A percentile compares a stretch with the other conserved stretches of the same genome.
Conservation (phyloP, 257 asterid species). For the Orobanche coerulescens region DNA sequence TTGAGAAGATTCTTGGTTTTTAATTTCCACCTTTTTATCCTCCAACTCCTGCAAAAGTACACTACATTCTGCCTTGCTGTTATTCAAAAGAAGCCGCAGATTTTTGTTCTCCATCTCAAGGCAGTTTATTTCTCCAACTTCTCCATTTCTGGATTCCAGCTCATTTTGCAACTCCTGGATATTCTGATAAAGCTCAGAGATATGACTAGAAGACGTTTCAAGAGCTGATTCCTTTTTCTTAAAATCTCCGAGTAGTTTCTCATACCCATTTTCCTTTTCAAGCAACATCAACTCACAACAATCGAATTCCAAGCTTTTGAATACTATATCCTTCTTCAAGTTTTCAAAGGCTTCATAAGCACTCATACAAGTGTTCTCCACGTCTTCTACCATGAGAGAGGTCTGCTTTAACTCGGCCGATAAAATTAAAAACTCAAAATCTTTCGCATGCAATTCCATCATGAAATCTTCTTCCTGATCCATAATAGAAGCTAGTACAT, state of each 20-base stretch:
- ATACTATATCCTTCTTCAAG: conserved; percentile 42
- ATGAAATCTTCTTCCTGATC: conserved; percentile 58
- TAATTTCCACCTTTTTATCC: conserved; percentile 28
- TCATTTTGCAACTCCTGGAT: conserved; percentile 41
- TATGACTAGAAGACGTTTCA: conserved; percentile 38
- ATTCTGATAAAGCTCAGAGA: conserved; percentile 45
- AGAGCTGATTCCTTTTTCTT: conserved; percentile 53
- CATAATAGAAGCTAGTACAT: conserved; percentile 39
- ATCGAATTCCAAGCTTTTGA: conserved; percentile 52
- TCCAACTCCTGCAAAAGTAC: conserved; percentile 48
- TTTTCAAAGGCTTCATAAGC: conserved; percentile 39
- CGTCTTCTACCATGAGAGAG: conserved; percentile 32
- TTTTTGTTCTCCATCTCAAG: conserved; percentile 48
- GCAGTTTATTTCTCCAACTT: conserved; percentile 35
- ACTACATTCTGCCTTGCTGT: conserved; percentile 32
- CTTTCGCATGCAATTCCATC: conserved; percentile 47
- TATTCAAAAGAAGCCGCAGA: conserved; percentile 35
- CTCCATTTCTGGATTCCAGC: conserved; percentile 44
- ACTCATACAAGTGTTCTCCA: conserved; percentile 29
- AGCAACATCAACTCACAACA: conserved; percentile 40
- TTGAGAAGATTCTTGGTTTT: conserved; percentile 30
- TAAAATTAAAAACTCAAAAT: conserved; percentile 47
- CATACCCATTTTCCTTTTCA: conserved; percentile 46
- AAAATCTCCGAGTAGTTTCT: conserved; percentile 39
- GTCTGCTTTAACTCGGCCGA: conserved; percentile 50